Percentiles rank a stretch among this genome's conserved stretches.
Evolutionary conservation across 202 grass and related monocot genomes (phyloP).

Genomic region (Dendrocalamus latiflorus): DNA sequence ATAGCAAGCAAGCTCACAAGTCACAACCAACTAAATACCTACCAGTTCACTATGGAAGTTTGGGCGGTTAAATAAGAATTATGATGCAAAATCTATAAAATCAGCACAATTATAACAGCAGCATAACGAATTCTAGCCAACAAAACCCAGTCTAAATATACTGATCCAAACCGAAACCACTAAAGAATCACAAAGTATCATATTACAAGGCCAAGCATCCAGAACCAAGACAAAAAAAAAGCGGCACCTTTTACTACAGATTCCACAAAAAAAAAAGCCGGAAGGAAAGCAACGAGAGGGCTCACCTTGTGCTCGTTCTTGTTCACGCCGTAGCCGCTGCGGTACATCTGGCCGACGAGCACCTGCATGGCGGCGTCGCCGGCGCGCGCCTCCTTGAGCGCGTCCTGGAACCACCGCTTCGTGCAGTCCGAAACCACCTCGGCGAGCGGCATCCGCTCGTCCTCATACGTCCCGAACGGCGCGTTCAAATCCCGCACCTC

Average conservation of each 20-base stretch:
- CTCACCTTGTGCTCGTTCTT: conserved; percentile 76
- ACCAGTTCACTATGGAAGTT: neutral
- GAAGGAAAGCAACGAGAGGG: neutral
- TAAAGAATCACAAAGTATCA: neutral
- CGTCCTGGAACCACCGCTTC: conserved; percentile 84
- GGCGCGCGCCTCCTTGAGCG: conserved; percentile 86
- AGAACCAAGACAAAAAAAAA: neutral
- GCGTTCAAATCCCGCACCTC: conserved; percentile 44
- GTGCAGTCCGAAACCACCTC: conserved; percentile 91
- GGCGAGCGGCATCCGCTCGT: conserved; percentile 55
- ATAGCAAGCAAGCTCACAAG: neutral
- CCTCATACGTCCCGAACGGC: conserved; percentile 32
- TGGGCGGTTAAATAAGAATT: neutral
- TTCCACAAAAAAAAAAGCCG: neutral
- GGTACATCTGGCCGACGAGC: conserved; percentile 98
- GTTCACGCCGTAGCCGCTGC: conserved; percentile 61
- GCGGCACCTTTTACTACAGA: neutral
- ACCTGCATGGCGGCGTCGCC: conserved; percentile 92
- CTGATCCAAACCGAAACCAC: neutral
- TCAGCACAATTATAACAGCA: neutral
- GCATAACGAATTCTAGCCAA: conserved; percentile 9
- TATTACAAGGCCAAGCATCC: neutral
- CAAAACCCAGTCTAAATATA: neutral
- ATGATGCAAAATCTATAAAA: neutral
- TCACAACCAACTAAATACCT: neutral